Evolutionary conservation across 2,329 filamentous ascomycete genomes (phyloP).

Genomic region (Clarireedia monteithiana): DNA sequence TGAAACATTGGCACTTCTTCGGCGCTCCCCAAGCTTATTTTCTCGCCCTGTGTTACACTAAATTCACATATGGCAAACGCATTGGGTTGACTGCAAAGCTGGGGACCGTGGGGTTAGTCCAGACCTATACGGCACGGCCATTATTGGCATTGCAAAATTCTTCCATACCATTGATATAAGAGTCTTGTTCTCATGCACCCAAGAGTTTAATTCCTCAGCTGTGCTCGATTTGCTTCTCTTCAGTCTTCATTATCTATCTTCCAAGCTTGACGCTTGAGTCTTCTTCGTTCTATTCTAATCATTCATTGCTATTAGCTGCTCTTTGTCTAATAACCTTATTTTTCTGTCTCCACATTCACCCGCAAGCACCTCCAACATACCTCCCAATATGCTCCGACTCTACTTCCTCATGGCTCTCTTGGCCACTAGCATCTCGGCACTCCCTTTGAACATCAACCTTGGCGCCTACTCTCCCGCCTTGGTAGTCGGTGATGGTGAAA

Average conservation of each 20-base stretch:
- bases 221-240: slow-evolving; percentile 3
- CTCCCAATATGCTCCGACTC: slow-evolving; percentile 3
- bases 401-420: slow-evolving; percentile 3
- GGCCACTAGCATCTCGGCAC: slow-evolving; percentile 7
- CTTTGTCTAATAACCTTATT: not conserved
- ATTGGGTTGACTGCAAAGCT: not conserved
- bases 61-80: not conserved
- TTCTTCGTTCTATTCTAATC: not conserved
- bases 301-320: not conserved
- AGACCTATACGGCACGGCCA: slow-evolving; percentile 1
- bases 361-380: not conserved
- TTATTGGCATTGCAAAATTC: not conserved
- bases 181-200: slow-evolving; percentile 9
- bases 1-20: not conserved
- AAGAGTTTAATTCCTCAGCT: slow-evolving; percentile 7
- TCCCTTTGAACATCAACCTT: slow-evolving; percentile 9
- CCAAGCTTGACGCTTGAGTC: slow-evolving; percentile 7
- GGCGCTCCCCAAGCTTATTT: not conserved
- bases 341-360: not conserved
- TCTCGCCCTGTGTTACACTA: no score
- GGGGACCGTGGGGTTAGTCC: not conserved
- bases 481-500: slow-evolving; percentile 11
- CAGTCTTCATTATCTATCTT: not conserved
- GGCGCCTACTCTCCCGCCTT: slow-evolving; percentile 7
- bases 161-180: slow-evolving; percentile 5